Evolutionary conservation across 345 rosid genomes (phyloP).

Genomic region (Raphanus raphanistrum): DNA sequence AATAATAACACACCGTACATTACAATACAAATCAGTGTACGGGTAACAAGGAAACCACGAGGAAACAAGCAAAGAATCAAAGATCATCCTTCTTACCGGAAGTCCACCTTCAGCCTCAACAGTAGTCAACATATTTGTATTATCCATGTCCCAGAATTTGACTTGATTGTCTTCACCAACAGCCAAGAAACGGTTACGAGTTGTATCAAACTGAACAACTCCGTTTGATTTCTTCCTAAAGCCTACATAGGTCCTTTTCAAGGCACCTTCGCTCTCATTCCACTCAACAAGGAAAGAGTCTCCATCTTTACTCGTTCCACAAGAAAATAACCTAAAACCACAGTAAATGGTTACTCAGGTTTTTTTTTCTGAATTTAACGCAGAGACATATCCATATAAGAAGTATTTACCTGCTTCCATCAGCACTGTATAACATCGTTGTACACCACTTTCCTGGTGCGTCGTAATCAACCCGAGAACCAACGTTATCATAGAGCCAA

Average conservation of each 20-base stretch:
- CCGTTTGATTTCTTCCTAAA: slow-evolving; percentile 64
- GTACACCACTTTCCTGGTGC: slow-evolving; percentile 93
- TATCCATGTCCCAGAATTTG: slow-evolving; percentile 83
- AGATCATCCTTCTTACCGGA: slow-evolving; percentile 44
- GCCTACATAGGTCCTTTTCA: slow-evolving; percentile 62
- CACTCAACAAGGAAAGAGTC: slow-evolving; percentile 76
- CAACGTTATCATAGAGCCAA: slow-evolving; percentile 77
- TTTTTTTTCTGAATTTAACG: background rate
- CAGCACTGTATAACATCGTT: slow-evolving; percentile 82
- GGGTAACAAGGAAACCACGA: slow-evolving; percentile 9
- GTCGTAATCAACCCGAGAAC: slow-evolving; percentile 84
- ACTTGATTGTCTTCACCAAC: slow-evolving; percentile 68
- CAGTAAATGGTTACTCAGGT: slow-evolving; percentile 5
- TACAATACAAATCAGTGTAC: slow-evolving; percentile 20
- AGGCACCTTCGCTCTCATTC: slow-evolving; percentile 80
- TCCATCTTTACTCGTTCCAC: slow-evolving; percentile 84
- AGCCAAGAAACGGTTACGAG: slow-evolving; percentile 63
- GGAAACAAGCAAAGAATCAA: background rate
- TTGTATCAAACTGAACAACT: slow-evolving; percentile 69
- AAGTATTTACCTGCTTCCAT: slow-evolving; percentile 69
- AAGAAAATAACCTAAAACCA: slow-evolving; percentile 60
- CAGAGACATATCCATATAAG: background rate
- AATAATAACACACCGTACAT: background rate
- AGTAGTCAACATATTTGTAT: slow-evolving; percentile 46
- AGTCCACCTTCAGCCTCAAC: slow-evolving; percentile 76